Percentiles rank a stretch among this genome's conserved stretches.
These are phyloP conservation scores for Heterobasidion occidentale DNA, from an alignment of 1,284 basidiomycete species.

Conservation along the genomic window DNA sequence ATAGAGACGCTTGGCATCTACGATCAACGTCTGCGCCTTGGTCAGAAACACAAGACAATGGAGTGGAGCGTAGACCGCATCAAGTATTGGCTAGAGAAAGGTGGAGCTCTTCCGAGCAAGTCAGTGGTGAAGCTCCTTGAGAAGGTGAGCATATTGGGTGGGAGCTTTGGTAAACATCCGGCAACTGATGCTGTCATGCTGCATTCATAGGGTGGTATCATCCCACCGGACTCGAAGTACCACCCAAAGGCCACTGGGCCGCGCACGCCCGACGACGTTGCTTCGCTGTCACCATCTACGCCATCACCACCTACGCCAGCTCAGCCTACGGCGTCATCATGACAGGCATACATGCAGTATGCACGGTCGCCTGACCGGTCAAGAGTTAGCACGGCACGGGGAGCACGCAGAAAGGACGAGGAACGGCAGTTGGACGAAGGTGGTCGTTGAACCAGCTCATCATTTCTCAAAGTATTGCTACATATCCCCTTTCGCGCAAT, in stretches of 20 bases:
- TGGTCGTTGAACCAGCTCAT: background rate
- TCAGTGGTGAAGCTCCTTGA: conserved; percentile 75
- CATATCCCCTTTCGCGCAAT: background rate
- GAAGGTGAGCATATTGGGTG: conserved; percentile 47
- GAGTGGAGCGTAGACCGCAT: conserved; percentile 91
- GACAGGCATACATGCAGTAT: background rate
- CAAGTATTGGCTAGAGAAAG: conserved; percentile 73
- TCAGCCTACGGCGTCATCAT: background rate
- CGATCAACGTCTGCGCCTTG: conserved; percentile 55
- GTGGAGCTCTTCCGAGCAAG: conserved; percentile 80
- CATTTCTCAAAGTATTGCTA: background rate
- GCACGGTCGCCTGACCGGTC: background rate
- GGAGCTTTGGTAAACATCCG: background rate
- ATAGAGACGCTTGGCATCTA: conserved; percentile 87
- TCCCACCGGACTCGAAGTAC: conserved; percentile 41
- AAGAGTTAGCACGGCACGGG: background rate
- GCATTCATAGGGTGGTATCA: conserved; percentile 34
- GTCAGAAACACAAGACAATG: conserved; percentile 60
- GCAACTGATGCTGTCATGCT: conserved; percentile 19
- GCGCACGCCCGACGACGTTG: background rate
- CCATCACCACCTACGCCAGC: background rate
- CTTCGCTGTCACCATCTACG: background rate
- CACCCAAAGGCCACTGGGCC: conserved; percentile 27
- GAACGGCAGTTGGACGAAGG: background rate
- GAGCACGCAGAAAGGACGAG: background rate